phyloP scores from a whole-genome alignment of 2,329 filamentous ascomycete species.

The Chaetomiaceae sp. region DNA sequence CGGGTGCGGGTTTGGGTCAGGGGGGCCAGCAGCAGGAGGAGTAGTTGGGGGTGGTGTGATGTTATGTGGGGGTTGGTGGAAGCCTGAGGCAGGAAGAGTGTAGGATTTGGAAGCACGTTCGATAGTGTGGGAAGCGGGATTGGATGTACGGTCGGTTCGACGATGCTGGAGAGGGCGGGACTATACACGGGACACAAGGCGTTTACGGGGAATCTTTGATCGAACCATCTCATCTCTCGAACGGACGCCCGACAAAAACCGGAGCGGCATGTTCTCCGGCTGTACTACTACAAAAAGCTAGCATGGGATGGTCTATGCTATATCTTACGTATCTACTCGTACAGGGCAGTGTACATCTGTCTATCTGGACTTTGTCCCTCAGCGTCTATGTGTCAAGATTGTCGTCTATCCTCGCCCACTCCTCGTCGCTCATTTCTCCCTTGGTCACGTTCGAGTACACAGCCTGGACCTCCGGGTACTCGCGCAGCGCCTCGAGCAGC shows the following conservation, averaged over 20 bases:
- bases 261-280: conserved; percentile 15
- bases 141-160: no score
- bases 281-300: conserved; percentile 30
- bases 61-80: not conserved
- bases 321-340: not conserved
- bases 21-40: conserved; percentile 13
- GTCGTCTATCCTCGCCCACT: conserved; percentile 50
- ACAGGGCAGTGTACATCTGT: conserved; percentile 1
- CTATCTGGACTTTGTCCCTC: conserved; percentile 10
- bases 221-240: conserved; percentile 6
- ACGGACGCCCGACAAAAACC: no score
- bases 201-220: conserved; percentile 10
- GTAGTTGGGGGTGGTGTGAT: not conserved
- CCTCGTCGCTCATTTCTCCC: conserved; percentile 47
- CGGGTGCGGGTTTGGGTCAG: conserved; percentile 27
- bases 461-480: conserved; percentile 68
- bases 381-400: conserved; percentile 42
- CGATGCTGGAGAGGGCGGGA: not conserved
- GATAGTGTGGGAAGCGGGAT: no score
- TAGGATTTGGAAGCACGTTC: no score
- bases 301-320: not conserved
- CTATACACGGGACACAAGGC: no score
- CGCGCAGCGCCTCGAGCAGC: conserved; percentile 57
- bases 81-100: no score
- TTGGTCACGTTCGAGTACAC: conserved; percentile 67